Base-by-base conservation (phyloP, 2,329 filamentous ascomycete species). In the Xylariaceae sp. region DNA sequence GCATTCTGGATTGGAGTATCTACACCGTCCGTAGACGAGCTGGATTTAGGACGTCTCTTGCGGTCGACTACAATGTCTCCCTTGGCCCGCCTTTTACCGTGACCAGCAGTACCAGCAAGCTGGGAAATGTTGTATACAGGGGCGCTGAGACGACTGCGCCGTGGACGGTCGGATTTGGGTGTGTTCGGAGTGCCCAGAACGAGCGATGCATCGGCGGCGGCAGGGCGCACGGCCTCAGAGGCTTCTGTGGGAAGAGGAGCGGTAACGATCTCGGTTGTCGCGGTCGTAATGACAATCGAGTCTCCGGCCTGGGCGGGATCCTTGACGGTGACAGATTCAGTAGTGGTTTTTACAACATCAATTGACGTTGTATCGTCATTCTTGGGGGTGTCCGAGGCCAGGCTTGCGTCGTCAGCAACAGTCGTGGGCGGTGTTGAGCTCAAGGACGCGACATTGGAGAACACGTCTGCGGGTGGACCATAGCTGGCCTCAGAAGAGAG, bases 341-440 rank as follows among this genome's bases (percentile, higher is more conserved):
- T 45, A 42, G 53, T 46, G 17, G 66, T 58, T 33, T 69, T 75
- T 45, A 71, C 61, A 45, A 75, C 75, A 48, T 72, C 74, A 60
- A 82, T 73, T 69, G 82, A 84, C 51, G 73, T 73, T 59, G 73
- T 73, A 66, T 85, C 81, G 60, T 81, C 81, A 60, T 81, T 73
- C 64, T 83, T 88, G 36, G 84, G 86, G 36, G 81, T 75, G 39
- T 74, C 68, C 39, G 79, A 80, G 48, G 75, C 74, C 51, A 84
- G 72, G 70, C 83, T 87, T 54, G 75, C 76, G 61, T 74, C 77
- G 66, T 88, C 85, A 63, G 79, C 81, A 59, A 85, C 73, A 60
- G 82, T 88, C 45, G 85, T 88, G 19, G 84, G 83, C 43, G 86
- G 85, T 51, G 86, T 88, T 17, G 82, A 86, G 61, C 74, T 78